A percentile compares a stretch with the other conserved stretches of the same genome.
These are phyloP conservation scores for Scedosporium dehoogii DNA, from an alignment of 2,329 filamentous ascomycete genomes.

Conservation along the genomic window DNA sequence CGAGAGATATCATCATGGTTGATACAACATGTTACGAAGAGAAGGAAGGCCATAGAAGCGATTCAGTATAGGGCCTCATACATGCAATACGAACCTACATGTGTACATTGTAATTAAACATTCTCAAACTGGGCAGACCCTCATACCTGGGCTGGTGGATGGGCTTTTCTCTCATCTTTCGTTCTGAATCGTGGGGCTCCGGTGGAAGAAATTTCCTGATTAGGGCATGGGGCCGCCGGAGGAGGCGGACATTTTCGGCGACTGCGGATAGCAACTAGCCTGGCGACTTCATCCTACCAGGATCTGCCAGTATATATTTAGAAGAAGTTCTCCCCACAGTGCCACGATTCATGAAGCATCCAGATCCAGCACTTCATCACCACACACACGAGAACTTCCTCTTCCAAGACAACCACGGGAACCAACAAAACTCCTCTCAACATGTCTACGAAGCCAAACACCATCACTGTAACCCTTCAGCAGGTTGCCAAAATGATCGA, in stretches of 20 bases:
- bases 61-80: too few species aligned
- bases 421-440: neutral
- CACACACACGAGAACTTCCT: neutral
- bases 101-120: too few species aligned
- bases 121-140: too few species aligned
- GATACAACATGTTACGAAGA: too few species aligned
- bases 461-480: constrained; percentile 29
- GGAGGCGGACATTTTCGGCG: neutral
- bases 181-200: neutral
- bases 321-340: too few species aligned
- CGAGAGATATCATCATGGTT: too few species aligned
- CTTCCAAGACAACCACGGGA: neutral
- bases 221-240: neutral
- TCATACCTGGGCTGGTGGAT: too few species aligned
- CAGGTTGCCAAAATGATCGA: constrained; percentile 47
- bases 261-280: neutral
- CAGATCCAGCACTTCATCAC: neutral
- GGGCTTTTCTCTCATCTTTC: neutral
- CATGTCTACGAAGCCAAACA: constrained; percentile 11
- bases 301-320: too few species aligned
- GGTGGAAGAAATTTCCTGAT: neutral
- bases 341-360: too few species aligned
- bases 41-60: too few species aligned
- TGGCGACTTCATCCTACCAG: too few species aligned
- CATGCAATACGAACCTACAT: too few species aligned